Evolutionary conservation across 345 rosid species (phyloP).

Genomic region (Gossypium bickii): DNA sequence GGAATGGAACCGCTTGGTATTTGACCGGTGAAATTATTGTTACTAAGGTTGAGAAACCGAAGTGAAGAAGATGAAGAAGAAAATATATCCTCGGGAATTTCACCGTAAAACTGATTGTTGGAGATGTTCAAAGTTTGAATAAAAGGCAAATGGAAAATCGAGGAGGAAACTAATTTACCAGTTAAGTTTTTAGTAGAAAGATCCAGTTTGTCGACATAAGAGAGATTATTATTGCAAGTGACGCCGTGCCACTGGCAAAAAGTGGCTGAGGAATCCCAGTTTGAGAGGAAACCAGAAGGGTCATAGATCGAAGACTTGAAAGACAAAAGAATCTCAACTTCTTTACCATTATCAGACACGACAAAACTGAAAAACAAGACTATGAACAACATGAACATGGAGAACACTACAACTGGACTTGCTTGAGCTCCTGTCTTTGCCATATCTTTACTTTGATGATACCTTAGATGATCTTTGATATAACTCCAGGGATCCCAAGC

Average conservation of each 20-base stretch:
- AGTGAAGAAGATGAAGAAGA: constrained; percentile 56
- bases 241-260: constrained; percentile 71
- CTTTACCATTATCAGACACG: constrained; percentile 34
- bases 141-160: constrained; percentile 49
- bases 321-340: constrained; percentile 60
- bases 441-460: constrained; percentile 21
- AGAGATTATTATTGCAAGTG: constrained; percentile 47
- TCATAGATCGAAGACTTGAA: constrained; percentile 61
- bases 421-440: constrained; percentile 21
- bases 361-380: constrained; percentile 31
- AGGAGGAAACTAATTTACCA: constrained; percentile 37
- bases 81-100: constrained; percentile 45
- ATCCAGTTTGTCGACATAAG: constrained; percentile 45
- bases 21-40: constrained; percentile 73
- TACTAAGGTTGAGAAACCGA: constrained; percentile 66
- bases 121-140: constrained; percentile 59
- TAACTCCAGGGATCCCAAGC: constrained; percentile 42
- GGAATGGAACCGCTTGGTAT: constrained; percentile 31
- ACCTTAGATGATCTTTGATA: constrained; percentile 19
- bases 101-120: constrained; percentile 55
- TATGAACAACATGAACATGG: constrained; percentile 22
- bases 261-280: constrained; percentile 53
- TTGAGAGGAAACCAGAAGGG: constrained; percentile 54
- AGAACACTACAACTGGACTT: constrained; percentile 16
- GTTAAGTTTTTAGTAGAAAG: constrained; percentile 64